Evolutionary conservation across 2,329 filamentous ascomycete species (phyloP), one percentile per base, ranked within the genome.

Genomic region (Hirsutella thompsonii): DNA sequence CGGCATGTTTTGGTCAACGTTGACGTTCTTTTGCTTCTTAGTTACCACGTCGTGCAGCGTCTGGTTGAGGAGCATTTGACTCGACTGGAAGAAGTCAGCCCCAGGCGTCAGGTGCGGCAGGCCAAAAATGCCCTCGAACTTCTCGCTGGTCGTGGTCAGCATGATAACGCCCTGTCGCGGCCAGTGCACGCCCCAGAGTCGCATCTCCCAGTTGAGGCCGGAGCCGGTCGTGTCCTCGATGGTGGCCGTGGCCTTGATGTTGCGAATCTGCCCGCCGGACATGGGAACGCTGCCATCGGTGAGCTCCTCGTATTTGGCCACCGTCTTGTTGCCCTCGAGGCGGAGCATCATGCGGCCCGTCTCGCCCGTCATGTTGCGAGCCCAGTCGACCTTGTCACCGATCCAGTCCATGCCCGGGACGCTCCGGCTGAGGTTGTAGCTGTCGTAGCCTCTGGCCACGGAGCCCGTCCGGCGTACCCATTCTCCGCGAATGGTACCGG

Each of bases 81-180:
- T 69, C 45, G 73, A 69, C 53, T 63, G 57, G 56, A 76, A 77
- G 53, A 72, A 78, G 38, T 74, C 66, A 3, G 64, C 55, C 18
- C 66, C 60, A 0, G 85, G 72, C 1, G 83, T 70, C 39, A 98
- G 72, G 59, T 96, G 88, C 20, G 92, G 89, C 37, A 96, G 66
- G 2, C 81, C 83, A 57, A 94, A 94, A 42, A 96, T 81, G 35
- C 92, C 89, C n/a, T 82, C 78, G 54, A 92, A 92, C 65, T 94
- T 95, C 55, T 94, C 84, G 59, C 88, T 95, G 37, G 88, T 90
- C 1, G 90, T 95, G 2, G 83, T 85, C 55, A 96, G 66, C 29
- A 96, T 66, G 38, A 92, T 76, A 13, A 79, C 75, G 2, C 92
- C 92, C 46, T 83, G 76, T n/a, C 74, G 72, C 30, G 83, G 79